Conservation (phyloP, 2,329 filamentous ascomycete species). For the Epicoccum sorghinum region DNA sequence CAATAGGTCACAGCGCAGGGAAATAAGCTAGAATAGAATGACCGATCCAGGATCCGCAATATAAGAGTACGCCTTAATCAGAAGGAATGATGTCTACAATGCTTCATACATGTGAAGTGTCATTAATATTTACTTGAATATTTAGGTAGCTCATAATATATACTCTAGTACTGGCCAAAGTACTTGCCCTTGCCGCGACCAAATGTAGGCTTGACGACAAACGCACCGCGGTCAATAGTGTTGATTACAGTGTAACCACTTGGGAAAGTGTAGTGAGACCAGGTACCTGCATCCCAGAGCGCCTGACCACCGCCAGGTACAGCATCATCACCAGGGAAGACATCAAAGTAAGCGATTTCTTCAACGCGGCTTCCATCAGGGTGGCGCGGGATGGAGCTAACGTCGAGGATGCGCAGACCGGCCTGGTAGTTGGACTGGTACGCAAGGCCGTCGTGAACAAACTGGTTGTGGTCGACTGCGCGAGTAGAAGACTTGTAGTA, state of each 20-base stretch:
- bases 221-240: constrained; percentile 55
- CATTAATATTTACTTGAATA: constrained; percentile 6
- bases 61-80: too few relatives aligned
- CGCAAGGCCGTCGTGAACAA: constrained; percentile 48
- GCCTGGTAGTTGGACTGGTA: constrained; percentile 54
- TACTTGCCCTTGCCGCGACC: constrained; percentile 37
- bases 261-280: constrained; percentile 50
- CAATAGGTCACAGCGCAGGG: too few relatives aligned
- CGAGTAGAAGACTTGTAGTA: constrained; percentile 49
- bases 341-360: constrained; percentile 53
- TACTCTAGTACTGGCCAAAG: constrained; percentile 23
- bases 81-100: neutral
- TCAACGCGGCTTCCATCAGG: constrained; percentile 47
- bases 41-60: too few relatives aligned
- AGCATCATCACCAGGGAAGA: constrained; percentile 50
- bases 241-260: constrained; percentile 55
- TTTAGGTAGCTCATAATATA: neutral
- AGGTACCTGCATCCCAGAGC: constrained; percentile 51
- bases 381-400: constrained; percentile 47
- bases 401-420: constrained; percentile 52
- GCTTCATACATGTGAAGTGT: neutral
- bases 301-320: constrained; percentile 43
- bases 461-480: constrained; percentile 56
- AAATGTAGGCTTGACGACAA: constrained; percentile 41
- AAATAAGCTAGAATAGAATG: too few relatives aligned